Percentiles rank a stretch among this genome's conserved stretches.
Evolutionary conservation across 2,329 filamentous ascomycete genomes (phyloP).

Genomic region (Emergomyces pasteurianus): DNA sequence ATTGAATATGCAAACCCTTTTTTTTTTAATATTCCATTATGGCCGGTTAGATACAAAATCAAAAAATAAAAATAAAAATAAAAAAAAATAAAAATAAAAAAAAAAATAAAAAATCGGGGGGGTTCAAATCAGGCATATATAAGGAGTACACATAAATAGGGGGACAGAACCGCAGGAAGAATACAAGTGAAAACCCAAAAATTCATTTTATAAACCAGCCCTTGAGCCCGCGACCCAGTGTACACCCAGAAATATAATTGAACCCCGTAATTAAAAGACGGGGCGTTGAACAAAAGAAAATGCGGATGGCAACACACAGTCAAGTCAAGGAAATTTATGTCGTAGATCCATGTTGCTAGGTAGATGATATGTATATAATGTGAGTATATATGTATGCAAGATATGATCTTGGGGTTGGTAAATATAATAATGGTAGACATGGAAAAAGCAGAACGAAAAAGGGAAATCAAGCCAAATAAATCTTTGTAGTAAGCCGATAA

Average conservation of each 20-base stretch:
- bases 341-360: neutral
- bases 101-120: too few species aligned
- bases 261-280: neutral
- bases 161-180: neutral
- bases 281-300: neutral
- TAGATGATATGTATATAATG: neutral
- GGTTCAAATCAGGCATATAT: too few species aligned
- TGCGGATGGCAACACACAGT: too few species aligned
- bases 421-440: neutral
- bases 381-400: neutral
- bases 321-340: too few species aligned
- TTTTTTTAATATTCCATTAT: too few species aligned
- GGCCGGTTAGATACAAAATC: too few species aligned
- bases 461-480: neutral
- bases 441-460: neutral
- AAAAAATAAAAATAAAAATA: too few species aligned
- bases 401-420: neutral
- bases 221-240: too few species aligned
- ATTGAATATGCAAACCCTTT: too few species aligned
- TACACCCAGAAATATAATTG: neutral
- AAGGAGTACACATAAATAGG: too few species aligned
- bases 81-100: too few species aligned
- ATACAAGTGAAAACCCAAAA: neutral
- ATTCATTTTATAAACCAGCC: too few species aligned
- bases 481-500: neutral